Evolutionary conservation across 2,329 filamentous ascomycete species (phyloP), one percentile per base, ranked within the genome.

Genomic region (Phialophora tarda): DNA sequence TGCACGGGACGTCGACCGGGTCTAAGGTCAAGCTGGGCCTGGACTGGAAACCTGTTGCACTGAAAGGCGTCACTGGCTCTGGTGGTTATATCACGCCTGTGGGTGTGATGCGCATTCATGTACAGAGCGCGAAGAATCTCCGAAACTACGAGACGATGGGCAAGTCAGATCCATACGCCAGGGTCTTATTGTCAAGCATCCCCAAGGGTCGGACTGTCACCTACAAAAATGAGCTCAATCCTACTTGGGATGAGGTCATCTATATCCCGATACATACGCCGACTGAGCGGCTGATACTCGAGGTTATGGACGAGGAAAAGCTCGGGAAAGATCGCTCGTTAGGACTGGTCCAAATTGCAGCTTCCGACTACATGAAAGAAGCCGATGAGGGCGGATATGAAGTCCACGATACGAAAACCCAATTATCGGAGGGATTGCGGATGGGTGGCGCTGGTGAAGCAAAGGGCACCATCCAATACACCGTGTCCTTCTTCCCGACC

Each of bases 221-320:
- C 0, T 97, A 95, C 83, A 89, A 92, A 76, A 99, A 97, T 80
- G 96, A 97, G 69, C 87, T 99, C 65, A 92, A 96, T 76, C 95
- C 95, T 1, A 91, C 95, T 61, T 99, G 91, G 89, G 93, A 99
- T 74, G 95, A 99, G 79, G 89, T 99, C 26, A 86, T 97, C 24
- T 99, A 99, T 75, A 85, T 99, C 0, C 94, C 96, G 1, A 86
- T 99, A 64, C 94, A 97, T 77, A 93, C 89, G 6, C 74, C 86
- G 14, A 89, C 92, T 34, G 95, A 99, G 77, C 92, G 91, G 74
- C 82, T 99, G 32, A 88, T 89, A 0, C 81, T 99, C 21, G 95
- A 99, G 78, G 93, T 98, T 71, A 97, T 99, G 94, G 95, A 99
- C 74, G 88, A 95, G 68, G 95, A 99, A 79, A 93, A 89, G 72